These are phyloP conservation scores for Oryza meridionalis DNA, from an alignment of 176 grass and related monocot genomes.

Conservation along the genomic window DNA sequence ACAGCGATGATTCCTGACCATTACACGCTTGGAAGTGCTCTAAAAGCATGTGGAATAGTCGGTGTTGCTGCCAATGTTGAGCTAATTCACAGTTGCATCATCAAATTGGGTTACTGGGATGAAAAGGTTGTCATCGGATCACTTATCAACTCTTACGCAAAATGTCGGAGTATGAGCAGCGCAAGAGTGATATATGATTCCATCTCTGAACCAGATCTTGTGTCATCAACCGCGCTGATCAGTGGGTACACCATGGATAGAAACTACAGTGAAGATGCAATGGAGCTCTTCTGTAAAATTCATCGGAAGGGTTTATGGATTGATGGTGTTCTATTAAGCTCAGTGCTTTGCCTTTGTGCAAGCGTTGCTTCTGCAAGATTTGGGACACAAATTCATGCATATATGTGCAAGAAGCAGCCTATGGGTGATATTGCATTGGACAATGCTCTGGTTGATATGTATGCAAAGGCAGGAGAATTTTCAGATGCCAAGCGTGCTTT, in stretches of 20 bases:
- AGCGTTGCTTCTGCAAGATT: conserved; percentile 55
- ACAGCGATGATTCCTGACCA: conserved; percentile 71
- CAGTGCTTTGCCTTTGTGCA: conserved; percentile 71
- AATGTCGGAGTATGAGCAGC: conserved; percentile 59
- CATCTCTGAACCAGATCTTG: conserved; percentile 55
- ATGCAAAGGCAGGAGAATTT: conserved; percentile 77
- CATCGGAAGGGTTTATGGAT: conserved; percentile 42
- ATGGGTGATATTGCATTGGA: conserved; percentile 59
- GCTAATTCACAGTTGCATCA: conserved; percentile 58
- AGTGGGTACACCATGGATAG: conserved; percentile 66
- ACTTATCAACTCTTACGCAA: conserved; percentile 75
- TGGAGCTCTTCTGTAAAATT: conserved; percentile 68
- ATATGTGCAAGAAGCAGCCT: conserved; percentile 52
- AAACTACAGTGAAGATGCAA: conserved; percentile 51
- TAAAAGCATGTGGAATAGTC: conserved; percentile 59
- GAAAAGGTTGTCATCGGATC: conserved; percentile 58
- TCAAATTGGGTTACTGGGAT: conserved; percentile 65
- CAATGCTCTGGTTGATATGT: conserved; percentile 91
- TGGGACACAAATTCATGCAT: conserved; percentile 79
- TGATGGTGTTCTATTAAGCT: conserved; percentile 68
- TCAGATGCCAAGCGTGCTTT: conserved; percentile 61
- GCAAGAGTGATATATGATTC: conserved; percentile 63
- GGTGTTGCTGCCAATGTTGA: conserved; percentile 42
- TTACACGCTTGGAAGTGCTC: conserved; percentile 73
- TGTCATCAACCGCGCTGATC: conserved; percentile 77